These are phyloP conservation scores for Cryptosporidium baileyi DNA, from an alignment of 169 alveolate genomes.

Conservation along the genomic window DNA sequence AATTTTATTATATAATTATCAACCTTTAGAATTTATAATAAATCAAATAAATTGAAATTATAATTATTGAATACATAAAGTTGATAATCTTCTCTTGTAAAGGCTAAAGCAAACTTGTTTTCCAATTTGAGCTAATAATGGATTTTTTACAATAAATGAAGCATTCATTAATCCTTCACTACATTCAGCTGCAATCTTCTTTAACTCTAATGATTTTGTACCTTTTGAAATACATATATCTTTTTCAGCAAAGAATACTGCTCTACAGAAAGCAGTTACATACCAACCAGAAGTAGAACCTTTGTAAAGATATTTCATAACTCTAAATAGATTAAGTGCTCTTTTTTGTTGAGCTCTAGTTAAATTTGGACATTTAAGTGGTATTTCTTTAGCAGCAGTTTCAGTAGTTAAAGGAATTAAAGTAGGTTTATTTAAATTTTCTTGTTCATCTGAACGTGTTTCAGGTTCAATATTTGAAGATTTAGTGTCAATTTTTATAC, in stretches of 20 bases:
- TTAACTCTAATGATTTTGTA: background rate
- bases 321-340: conserved; percentile 54
- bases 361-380: conserved; percentile 20
- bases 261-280: conserved; percentile 66
- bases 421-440: background rate
- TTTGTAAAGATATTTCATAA: conserved; percentile 17
- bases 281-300: conserved; percentile 27
- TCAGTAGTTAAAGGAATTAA: background rate
- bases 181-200: conserved; percentile 43
- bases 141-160: background rate
- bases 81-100: conserved; percentile 43
- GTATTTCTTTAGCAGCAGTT: background rate
- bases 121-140: background rate
- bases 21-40: too few species aligned
- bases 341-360: conserved; percentile 21
- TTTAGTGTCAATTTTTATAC: background rate
- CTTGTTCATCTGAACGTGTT: background rate
- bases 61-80: too few species aligned
- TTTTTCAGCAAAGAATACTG: conserved; percentile 47
- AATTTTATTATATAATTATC: too few species aligned
- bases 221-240: conserved; percentile 8
- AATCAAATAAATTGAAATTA: too few species aligned
- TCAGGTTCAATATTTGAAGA: background rate
- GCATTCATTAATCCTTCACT: background rate
- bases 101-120: conserved; percentile 26